Evolutionary conservation across 768 basidiomycete species (phyloP).

Genomic region (Pleurotus giganteus): DNA sequence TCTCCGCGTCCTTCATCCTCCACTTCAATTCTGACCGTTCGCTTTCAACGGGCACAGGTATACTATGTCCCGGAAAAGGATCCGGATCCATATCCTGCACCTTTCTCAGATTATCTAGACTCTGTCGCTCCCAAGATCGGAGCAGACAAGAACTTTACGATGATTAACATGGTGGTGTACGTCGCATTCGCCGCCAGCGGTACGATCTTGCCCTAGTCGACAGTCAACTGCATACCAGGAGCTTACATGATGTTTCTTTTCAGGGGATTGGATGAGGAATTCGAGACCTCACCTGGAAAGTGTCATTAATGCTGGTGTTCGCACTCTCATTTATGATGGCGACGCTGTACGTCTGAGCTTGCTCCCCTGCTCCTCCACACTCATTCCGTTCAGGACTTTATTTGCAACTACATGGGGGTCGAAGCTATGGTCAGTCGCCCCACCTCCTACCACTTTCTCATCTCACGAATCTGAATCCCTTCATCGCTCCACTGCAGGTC

Average conservation of each 20-base stretch:
- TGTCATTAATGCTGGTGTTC: slow-evolving; percentile 57
- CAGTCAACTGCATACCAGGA: not conserved
- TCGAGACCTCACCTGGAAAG: slow-evolving; percentile 49
- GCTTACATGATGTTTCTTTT: not conserved
- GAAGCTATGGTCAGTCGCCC: slow-evolving; percentile 47
- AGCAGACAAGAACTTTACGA: slow-evolving; percentile 41
- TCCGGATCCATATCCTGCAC: slow-evolving; percentile 51
- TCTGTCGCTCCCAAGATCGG: slow-evolving; percentile 37
- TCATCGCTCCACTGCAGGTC: slow-evolving; percentile 29
- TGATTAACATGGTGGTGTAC: slow-evolving; percentile 41
- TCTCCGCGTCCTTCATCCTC: no score
- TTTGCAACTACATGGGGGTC: slow-evolving; percentile 52
- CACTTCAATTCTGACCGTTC: not conserved
- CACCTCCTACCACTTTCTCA: not conserved
- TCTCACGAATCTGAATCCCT: not conserved
- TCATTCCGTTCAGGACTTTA: slow-evolving; percentile 37
- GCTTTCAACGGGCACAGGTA: slow-evolving; percentile 22
- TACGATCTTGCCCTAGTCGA: slow-evolving; percentile 12
- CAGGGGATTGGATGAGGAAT: slow-evolving; percentile 60
- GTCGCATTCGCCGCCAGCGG: slow-evolving; percentile 49
- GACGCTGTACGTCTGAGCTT: slow-evolving; percentile 51
- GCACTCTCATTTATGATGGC: slow-evolving; percentile 54
- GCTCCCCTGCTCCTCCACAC: not conserved
- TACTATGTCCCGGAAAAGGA: slow-evolving; percentile 47
- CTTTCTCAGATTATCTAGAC: slow-evolving; percentile 29